Conservation (phyloP, 2,329 filamentous ascomycete genomes). For the Didymella sp. region DNA sequence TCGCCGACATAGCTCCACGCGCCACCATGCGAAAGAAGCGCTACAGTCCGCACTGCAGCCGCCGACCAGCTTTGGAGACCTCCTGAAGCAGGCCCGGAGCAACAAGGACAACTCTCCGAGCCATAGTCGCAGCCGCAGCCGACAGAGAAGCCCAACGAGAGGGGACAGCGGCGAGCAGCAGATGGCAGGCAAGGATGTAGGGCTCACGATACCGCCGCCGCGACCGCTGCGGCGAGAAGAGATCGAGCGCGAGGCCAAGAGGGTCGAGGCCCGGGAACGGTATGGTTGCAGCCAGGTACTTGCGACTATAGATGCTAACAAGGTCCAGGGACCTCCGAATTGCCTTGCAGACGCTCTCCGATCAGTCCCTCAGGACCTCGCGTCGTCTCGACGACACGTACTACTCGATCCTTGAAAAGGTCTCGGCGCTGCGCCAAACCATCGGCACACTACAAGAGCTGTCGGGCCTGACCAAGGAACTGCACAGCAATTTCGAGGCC, state of each 20-base stretch:
- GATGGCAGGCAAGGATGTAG: slow-evolving; percentile 3
- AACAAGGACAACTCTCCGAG: slow-evolving; percentile 42
- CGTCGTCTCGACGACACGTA: slow-evolving; percentile 75
- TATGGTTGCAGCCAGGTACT: slow-evolving; percentile 22
- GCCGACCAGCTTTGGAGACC: slow-evolving; percentile 54
- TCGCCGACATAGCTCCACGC: slow-evolving; percentile 37
- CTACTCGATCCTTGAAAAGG: slow-evolving; percentile 74
- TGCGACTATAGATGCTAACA: slow-evolving; percentile 22
- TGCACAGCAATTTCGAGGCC: slow-evolving; percentile 65
- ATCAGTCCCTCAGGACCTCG: slow-evolving; percentile 68
- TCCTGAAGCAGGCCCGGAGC: slow-evolving; percentile 49
- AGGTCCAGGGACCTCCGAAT: slow-evolving; percentile 48
- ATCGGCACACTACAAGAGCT: slow-evolving; percentile 71
- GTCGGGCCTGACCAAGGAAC: slow-evolving; percentile 65
- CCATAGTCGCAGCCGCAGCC: slow-evolving; percentile 41
- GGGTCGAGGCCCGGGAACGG: slow-evolving; percentile 49
- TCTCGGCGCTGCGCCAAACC: slow-evolving; percentile 68
- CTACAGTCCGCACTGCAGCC: slow-evolving; percentile 55
- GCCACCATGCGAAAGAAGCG: slow-evolving; percentile 51
- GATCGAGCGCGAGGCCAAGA: slow-evolving; percentile 47
- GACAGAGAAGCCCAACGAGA: slow-evolving; percentile 11
- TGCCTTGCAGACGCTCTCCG: slow-evolving; percentile 58
- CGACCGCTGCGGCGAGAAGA: slow-evolving; percentile 49
- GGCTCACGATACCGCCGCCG: slow-evolving; percentile 27
- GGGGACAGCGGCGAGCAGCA: slow-evolving; percentile 7